Base-by-base conservation (phyloP, 306 rosid species). In the Cicer cuneatum region DNA sequence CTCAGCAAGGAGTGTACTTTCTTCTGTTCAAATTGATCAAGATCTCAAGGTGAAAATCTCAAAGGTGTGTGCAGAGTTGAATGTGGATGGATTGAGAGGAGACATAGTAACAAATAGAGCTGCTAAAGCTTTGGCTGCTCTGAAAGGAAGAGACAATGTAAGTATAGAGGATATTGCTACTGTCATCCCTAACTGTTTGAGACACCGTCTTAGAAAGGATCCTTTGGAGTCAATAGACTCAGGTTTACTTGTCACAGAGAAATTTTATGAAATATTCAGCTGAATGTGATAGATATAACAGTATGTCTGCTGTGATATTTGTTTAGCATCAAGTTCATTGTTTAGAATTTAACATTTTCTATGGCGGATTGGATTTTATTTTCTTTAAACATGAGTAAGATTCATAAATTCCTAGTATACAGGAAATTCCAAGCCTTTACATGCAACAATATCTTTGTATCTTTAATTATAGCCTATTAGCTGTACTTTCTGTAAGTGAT, bases 11-110 rank as follows among this genome's bases (percentile, higher is more conserved):
- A 88, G 83, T 65, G 14, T 0, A 42, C 97, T 93, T 66, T 69
- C 93, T 38, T 72, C 83, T 33, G 97, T 91, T 77, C 85, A 88
- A 75, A 91, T 91, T 16, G 91, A 88, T 69, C 97, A 63, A 7
- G 90, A 91, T 61, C 86, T 90, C 65, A 91, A 93, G 85, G 93
- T 93, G 58, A 93, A 91, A 63, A 91, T 90, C 84, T 93, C 98
- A 3, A 83, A 66, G 81, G 98, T 93, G 64, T 93, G 98, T 46
- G 53, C 96, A 21, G 98, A 93, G 43, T 77, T 93, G 86, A 93
- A 93, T 73, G 97, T 93, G 8, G 98, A 93, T 54, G 97, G 98
- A 73, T 82, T 93, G 84, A 87, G 98, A 86, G 98, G 98, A 78
- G 98, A 93, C 72, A 93, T 91, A 66, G 97, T 93, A 49, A 78